Conservation (phyloP, 2,329 filamentous ascomycete genomes). For the Ophiostoma ulmi region DNA sequence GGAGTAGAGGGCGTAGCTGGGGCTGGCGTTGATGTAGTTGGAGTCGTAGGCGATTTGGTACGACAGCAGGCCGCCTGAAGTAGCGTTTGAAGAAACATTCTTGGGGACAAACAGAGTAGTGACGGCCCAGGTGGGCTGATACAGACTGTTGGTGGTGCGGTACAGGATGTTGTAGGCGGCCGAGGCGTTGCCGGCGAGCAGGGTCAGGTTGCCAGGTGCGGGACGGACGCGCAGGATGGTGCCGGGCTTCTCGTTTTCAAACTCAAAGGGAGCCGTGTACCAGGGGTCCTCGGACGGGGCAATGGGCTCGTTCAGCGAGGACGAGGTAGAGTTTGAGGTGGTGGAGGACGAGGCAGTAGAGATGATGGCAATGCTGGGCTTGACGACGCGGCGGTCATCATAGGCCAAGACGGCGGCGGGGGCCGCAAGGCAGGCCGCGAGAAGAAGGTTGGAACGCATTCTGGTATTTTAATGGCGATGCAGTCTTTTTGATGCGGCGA, state of each 20-base stretch:
- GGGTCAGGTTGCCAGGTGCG: constrained; percentile 31
- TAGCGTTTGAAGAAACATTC: neutral
- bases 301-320: constrained; percentile 27
- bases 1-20: constrained; percentile 35
- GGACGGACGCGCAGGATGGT: constrained; percentile 32
- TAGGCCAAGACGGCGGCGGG: neutral
- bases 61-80: constrained; percentile 34
- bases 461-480: neutral
- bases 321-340: neutral
- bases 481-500: neutral
- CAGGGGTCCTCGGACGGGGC: constrained; percentile 34
- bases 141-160: constrained; percentile 36
- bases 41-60: constrained; percentile 41
- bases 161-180: constrained; percentile 38
- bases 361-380: neutral
- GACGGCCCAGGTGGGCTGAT: constrained; percentile 37
- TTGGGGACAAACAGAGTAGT: constrained; percentile 36
- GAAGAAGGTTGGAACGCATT: constrained; percentile 15
- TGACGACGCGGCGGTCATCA: neutral
- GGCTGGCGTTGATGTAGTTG: constrained; percentile 37
- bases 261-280: constrained; percentile 33
- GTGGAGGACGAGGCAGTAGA: neutral
- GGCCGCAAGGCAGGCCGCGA: constrained; percentile 2
- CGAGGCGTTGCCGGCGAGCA: constrained; percentile 27
- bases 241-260: constrained; percentile 31